Conservation (phyloP, 768 basidiomycete genomes). For the Amanita rimosa region DNA sequence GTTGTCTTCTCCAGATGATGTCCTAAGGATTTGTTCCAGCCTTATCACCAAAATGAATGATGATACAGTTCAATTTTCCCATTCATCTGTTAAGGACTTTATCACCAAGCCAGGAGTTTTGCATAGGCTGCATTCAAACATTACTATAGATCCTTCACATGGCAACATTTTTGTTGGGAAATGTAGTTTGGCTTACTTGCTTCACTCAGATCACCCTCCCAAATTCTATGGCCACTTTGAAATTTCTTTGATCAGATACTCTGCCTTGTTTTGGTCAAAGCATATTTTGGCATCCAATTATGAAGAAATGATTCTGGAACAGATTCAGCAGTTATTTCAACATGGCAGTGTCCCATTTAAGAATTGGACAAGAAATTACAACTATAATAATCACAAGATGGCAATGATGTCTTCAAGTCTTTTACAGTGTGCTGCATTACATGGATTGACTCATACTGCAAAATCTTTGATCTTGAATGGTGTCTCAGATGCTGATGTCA, state of each 20-base stretch:
- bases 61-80: not conserved
- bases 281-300: not conserved
- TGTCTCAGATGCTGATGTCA: not conserved
- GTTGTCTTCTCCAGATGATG: not conserved
- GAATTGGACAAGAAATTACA: not conserved
- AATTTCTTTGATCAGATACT: not conserved
- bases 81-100: not conserved
- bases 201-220: not conserved
- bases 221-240: not conserved
- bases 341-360: not conserved
- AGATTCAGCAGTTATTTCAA: not conserved
- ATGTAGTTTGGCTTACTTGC: not conserved
- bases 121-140: not conserved
- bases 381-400: not conserved
- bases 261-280: not conserved
- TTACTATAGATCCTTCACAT: not conserved
- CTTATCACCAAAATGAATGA: not conserved
- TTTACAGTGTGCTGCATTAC: not conserved
- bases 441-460: not conserved
- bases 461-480: not conserved
- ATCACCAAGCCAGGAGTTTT: not conserved
- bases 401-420: not conserved
- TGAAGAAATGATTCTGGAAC: not conserved
- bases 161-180: not conserved
- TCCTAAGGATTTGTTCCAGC: constrained; percentile 1